phyloP scores from a whole-genome alignment of 2,329 filamentous ascomycete genomes.

The Ophiocordyceps unilateralis region DNA sequence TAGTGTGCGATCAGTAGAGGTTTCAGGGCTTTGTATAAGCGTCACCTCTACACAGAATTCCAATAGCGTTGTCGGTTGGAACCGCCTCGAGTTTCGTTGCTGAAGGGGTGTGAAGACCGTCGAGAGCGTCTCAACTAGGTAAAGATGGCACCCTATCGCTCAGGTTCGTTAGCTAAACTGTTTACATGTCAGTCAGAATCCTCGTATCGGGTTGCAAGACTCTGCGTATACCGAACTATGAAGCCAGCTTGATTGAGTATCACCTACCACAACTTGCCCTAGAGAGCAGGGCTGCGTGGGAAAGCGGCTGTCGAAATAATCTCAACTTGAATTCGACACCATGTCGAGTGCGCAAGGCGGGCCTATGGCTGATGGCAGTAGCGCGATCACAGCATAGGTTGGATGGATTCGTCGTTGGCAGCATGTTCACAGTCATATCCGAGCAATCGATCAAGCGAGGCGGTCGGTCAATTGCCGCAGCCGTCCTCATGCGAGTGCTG shows the following conservation, averaged over 20 bases:
- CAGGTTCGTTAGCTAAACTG: too few relatives aligned
- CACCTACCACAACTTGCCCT: not conserved
- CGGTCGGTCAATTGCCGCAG: constrained; percentile 9
- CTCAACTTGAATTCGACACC: not conserved
- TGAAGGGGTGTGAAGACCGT: too few relatives aligned
- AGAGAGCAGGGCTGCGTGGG: not conserved
- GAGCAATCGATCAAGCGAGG: constrained; percentile 10
- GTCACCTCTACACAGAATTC: too few relatives aligned
- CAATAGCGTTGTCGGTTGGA: too few relatives aligned
- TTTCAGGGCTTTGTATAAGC: too few relatives aligned
- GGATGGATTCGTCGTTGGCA: constrained; percentile 11
- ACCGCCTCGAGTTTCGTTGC: too few relatives aligned
- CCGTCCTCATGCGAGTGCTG: constrained; percentile 3
- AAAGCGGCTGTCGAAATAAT: not conserved
- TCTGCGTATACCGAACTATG: too few relatives aligned
- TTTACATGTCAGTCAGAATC: too few relatives aligned
- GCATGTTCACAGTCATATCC: constrained; percentile 16
- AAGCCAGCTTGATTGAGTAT: not conserved
- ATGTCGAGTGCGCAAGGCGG: not conserved
- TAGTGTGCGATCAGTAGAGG: too few relatives aligned
- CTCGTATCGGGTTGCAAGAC: too few relatives aligned
- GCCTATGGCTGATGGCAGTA: constrained; percentile 7
- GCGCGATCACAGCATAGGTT: constrained; percentile 14
- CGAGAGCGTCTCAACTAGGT: too few relatives aligned
- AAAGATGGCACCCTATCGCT: too few relatives aligned